Conservation (phyloP, 164 flowering plant genomes). For the Macadamia tetraphylla region DNA sequence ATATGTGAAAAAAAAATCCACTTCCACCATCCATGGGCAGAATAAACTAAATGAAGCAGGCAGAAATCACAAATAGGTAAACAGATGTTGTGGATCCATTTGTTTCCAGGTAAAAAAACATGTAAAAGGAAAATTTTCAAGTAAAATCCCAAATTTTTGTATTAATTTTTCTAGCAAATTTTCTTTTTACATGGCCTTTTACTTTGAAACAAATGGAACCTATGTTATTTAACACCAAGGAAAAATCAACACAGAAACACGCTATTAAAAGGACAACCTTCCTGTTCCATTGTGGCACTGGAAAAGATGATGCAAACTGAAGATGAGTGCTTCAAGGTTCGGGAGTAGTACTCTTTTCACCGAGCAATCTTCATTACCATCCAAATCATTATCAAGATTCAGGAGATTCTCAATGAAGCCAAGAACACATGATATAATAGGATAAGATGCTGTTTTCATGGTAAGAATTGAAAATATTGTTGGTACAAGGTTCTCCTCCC, state of each 20-base stretch:
- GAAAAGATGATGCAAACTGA: slow-evolving; percentile 56
- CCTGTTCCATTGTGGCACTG: slow-evolving; percentile 28
- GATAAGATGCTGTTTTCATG: slow-evolving; percentile 55
- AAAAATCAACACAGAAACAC: not conserved
- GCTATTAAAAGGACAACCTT: slow-evolving; percentile 33
- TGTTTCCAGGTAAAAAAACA: too few species aligned
- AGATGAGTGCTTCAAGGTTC: slow-evolving; percentile 51
- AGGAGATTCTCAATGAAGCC: slow-evolving; percentile 73
- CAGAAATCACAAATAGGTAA: too few species aligned
- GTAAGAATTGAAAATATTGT: slow-evolving; percentile 77
- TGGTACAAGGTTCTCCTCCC: slow-evolving; percentile 59
- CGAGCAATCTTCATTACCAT: slow-evolving; percentile 24
- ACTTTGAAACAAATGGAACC: too few species aligned
- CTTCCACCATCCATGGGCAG: too few species aligned
- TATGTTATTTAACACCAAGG: not conserved
- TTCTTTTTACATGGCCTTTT: too few species aligned
- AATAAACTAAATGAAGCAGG: too few species aligned
- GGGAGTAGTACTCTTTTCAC: slow-evolving; percentile 38
- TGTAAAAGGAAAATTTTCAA: too few species aligned
- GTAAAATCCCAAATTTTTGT: too few species aligned
- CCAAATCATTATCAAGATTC: slow-evolving; percentile 49
- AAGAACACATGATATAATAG: slow-evolving; percentile 54
- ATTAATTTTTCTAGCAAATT: too few species aligned
- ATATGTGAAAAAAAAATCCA: too few species aligned
- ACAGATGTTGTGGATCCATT: too few species aligned